These are phyloP conservation scores for Echites panduratus DNA, from an alignment of 257 asterid species.

Conservation along the genomic window DNA sequence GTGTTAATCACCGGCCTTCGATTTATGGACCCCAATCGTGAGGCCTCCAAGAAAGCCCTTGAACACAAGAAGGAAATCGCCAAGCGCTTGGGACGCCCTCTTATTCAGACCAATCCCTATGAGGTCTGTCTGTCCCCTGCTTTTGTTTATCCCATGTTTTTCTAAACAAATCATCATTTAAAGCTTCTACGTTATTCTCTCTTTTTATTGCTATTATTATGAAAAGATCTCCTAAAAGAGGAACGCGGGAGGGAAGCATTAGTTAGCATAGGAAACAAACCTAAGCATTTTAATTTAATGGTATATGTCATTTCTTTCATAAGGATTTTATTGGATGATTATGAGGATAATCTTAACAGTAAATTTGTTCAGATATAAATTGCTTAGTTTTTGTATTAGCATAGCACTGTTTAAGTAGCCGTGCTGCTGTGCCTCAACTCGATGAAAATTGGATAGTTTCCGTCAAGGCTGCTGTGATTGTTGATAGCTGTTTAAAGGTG, in stretches of 20 bases:
- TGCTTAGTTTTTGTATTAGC: no score
- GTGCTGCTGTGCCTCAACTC: no score
- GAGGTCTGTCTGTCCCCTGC: slow-evolving; percentile 58
- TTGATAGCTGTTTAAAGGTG: no score
- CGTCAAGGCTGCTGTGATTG: no score
- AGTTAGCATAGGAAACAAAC: not conserved
- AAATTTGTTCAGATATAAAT: no score
- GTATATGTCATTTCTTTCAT: no score
- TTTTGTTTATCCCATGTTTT: not conserved
- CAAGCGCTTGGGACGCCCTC: slow-evolving; percentile 83
- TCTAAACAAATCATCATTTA: no score
- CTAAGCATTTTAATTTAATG: not conserved
- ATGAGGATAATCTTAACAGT: no score
- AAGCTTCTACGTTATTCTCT: not conserved
- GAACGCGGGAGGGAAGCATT: not conserved
- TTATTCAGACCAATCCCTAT: slow-evolving; percentile 66
- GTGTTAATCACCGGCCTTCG: slow-evolving; percentile 70
- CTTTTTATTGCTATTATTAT: no score
- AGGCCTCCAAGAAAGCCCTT: slow-evolving; percentile 65
- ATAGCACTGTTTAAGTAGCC: no score
- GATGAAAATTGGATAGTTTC: no score
- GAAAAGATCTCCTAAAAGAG: not conserved
- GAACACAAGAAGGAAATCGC: slow-evolving; percentile 85
- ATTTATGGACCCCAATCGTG: slow-evolving; percentile 80
- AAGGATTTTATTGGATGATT: no score